phyloP scores from a whole-genome alignment of 371 early-diverging fungal genomes.

The Mortierella sp. region DNA sequence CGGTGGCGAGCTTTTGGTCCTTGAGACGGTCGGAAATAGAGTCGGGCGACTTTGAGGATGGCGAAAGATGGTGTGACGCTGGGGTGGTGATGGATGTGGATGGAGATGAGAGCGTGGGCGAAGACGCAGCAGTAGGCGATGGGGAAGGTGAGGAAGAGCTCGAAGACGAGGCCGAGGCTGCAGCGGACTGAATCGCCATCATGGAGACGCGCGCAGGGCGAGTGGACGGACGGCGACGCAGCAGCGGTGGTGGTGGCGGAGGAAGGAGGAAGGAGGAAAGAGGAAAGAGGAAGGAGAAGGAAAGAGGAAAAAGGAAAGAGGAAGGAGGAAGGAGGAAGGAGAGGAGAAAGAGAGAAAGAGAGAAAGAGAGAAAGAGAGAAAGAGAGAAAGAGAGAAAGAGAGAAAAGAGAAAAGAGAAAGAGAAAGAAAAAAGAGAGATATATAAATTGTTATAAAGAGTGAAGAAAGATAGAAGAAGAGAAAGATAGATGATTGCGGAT shows the following conservation, averaged over 20 bases:
- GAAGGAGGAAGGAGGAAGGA: neutral
- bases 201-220: neutral
- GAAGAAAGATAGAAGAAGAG: neutral
- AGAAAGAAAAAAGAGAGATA: neutral
- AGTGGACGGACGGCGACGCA: neutral
- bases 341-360: neutral
- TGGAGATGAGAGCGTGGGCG: constrained; percentile 38
- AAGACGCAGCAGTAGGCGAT: constrained; percentile 29
- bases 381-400: neutral
- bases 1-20: too few species aligned
- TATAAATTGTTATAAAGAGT: neutral
- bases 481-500: too few species aligned
- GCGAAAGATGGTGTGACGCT: constrained; percentile 26
- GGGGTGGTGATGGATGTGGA: constrained; percentile 36
- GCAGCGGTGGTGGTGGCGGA: neutral
- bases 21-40: neutral
- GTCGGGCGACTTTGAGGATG: constrained; percentile 24
- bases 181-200: constrained; percentile 40
- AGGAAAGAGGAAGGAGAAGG: neutral
- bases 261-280: constrained; percentile 5
- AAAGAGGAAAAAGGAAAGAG: constrained; percentile 3
- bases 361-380: neutral
- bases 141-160: constrained; percentile 26
- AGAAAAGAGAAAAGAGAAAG: neutral
- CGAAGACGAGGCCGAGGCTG: constrained; percentile 14